Conservation (phyloP, 345 rosid genomes). For the Citrus cavaleriei region DNA sequence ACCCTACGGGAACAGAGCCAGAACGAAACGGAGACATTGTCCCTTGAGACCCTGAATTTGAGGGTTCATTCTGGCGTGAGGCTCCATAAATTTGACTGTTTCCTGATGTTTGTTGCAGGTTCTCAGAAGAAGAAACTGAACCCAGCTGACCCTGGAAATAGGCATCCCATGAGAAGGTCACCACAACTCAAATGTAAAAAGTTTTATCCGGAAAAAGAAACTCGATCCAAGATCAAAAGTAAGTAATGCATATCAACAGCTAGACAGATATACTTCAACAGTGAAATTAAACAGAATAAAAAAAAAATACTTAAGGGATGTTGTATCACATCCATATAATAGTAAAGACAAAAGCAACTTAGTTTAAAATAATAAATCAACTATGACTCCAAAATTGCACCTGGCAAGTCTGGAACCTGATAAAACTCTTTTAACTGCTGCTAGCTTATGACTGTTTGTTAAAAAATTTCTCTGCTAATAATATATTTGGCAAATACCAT, state of each 20-base stretch:
- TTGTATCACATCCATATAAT: not conserved
- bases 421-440: not conserved
- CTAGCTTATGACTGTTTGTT: not conserved
- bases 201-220: not conserved
- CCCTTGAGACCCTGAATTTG: conserved; percentile 56
- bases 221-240: not conserved
- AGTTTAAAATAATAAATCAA: not conserved
- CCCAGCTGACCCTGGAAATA: conserved; percentile 74
- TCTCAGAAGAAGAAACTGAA: conserved; percentile 84
- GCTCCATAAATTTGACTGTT: conserved; percentile 58
- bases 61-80: conserved; percentile 55
- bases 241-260: not conserved
- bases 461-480: not conserved
- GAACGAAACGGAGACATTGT: conserved; percentile 54
- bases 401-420: not conserved
- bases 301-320: not conserved
- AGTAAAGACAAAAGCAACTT: not conserved
- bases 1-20: conserved; percentile 67
- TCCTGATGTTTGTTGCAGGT: conserved; percentile 48
- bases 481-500: no score
- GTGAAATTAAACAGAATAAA: not conserved
- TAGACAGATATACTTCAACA: not conserved
- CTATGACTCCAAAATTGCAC: not conserved
- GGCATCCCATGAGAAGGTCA: conserved; percentile 12
- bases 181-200: conserved; percentile 15